phyloP scores from a whole-genome alignment of 306 rosid species.

The Alnus glutinosa region DNA sequence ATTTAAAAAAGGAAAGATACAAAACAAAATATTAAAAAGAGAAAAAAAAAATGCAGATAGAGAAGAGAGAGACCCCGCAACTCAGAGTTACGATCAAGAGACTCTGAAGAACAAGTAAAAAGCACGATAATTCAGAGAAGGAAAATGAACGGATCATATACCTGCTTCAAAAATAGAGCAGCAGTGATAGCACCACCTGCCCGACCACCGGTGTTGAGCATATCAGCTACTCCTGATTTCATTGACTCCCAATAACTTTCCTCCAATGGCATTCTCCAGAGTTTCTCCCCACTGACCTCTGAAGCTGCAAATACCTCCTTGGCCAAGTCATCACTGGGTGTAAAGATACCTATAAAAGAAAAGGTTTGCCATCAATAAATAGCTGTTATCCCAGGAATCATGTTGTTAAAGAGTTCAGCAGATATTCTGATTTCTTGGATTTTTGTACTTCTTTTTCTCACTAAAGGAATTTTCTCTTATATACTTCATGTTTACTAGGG shows the following conservation, averaged over 20 bases:
- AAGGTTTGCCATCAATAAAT: constrained; percentile 22
- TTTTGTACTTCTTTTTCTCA: too few relatives aligned
- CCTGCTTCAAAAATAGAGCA: constrained; percentile 97
- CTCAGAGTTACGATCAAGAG: background rate
- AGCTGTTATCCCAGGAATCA: constrained; percentile 11
- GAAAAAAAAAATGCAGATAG: background rate
- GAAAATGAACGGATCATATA: constrained; percentile 23
- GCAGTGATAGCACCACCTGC: constrained; percentile 90
- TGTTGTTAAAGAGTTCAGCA: background rate
- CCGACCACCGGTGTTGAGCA: constrained; percentile 88
- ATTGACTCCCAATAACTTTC: constrained; percentile 97
- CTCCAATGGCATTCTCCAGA: constrained; percentile 96
- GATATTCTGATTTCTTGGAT: background rate
- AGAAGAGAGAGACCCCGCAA: background rate
- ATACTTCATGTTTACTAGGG: too few relatives aligned
- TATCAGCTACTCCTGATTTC: constrained; percentile 97
- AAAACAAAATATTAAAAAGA: background rate
- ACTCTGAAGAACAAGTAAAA: background rate
- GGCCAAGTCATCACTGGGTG: constrained; percentile 94
- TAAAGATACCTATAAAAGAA: constrained; percentile 67
- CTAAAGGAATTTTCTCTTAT: too few relatives aligned
- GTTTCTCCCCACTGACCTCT: constrained; percentile 82
- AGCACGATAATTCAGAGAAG: background rate
- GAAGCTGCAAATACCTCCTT: constrained; percentile 84
- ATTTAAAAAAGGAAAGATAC: too few relatives aligned